Base-by-base conservation (phyloP, 257 asterid genomes). In the Handroanthus guayacan region DNA sequence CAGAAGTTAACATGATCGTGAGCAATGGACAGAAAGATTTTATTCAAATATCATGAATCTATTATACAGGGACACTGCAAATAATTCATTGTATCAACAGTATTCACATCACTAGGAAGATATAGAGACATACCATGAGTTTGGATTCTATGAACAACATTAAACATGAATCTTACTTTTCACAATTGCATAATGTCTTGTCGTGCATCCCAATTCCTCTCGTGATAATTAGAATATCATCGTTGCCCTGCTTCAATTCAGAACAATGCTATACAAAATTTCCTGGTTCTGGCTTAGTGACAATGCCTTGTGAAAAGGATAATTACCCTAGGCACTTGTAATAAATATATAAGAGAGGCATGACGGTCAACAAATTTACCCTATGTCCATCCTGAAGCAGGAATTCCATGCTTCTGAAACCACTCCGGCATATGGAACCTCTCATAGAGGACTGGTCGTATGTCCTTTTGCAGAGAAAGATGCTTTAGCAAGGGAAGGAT, bases 361-460 rank as follows among this genome's bases (percentile, higher is more conserved):
- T 25, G 18, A 38, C 16, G 43, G 36, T 18, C 51, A 57, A 63
- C 54, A 37, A 6, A 39, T 80, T 79, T 72, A 79, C 77, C 89
- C 81, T 81, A 80, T 65, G 87, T 79, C 91, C 87, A 83, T 55
- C 83, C 86, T 5, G 88, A 80, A 45, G 90, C 85, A 43, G 97
- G 98, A 69, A 94, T 92, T 69, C 97, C 97, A 2, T 94, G 94
- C 81, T 84, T 89, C 71, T 83, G 90, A 84, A 94, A 94, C 98
- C 97, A 90, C 69, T 92, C 97, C 0, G 96, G 96, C 98, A 94
- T 94, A 65, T 83, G 97, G 87, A 94, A 94, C 80, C 88, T 87
- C 67, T 94, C 95, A 20, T 89, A 81, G 57, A 94, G 95, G 67
- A 78, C 79, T 5, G 93, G 91, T 43, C 97, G 79, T 14, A 94